Evolutionary conservation across 768 basidiomycete species (phyloP).

Genomic region (Lyophyllum atratum): DNA sequence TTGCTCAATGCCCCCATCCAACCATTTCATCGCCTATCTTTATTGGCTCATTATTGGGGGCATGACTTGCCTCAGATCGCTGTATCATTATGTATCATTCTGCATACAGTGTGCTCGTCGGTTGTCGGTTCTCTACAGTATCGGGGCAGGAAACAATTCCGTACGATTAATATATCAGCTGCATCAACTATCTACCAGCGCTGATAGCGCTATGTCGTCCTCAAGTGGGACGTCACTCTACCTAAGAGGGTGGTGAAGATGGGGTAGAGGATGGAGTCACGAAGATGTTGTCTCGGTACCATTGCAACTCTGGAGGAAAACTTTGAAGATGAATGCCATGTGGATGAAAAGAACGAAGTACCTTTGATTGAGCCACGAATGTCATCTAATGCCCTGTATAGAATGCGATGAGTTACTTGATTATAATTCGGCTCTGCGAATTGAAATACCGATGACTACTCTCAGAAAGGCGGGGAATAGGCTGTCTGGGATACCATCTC

Average conservation of each 20-base stretch:
- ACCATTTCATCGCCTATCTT: neutral
- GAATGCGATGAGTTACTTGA: neutral
- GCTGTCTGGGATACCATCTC: constrained; percentile 63
- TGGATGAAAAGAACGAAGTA: constrained; percentile 21
- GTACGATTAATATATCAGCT: neutral
- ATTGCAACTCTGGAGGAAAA: constrained; percentile 61
- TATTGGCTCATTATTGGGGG: neutral
- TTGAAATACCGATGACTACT: constrained; percentile 57
- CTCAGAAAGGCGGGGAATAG: constrained; percentile 34
- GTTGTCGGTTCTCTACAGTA: no score
- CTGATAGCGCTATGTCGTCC: neutral
- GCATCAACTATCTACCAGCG: neutral
- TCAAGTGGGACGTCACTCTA: neutral
- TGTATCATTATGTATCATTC: neutral
- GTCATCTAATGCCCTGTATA: constrained; percentile 78
- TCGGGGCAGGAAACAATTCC: neutral
- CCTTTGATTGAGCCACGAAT: constrained; percentile 78
- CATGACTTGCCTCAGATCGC: neutral
- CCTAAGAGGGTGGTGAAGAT: neutral
- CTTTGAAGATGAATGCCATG: neutral
- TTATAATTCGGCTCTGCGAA: constrained; percentile 8
- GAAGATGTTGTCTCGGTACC: constrained; percentile 81
- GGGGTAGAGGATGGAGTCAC: constrained; percentile 30
- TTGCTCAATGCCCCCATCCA: neutral
- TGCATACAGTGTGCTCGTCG: neutral